phyloP scores from a whole-genome alignment of 2,329 filamentous ascomycete genomes.

The Colletotrichum sp. region DNA sequence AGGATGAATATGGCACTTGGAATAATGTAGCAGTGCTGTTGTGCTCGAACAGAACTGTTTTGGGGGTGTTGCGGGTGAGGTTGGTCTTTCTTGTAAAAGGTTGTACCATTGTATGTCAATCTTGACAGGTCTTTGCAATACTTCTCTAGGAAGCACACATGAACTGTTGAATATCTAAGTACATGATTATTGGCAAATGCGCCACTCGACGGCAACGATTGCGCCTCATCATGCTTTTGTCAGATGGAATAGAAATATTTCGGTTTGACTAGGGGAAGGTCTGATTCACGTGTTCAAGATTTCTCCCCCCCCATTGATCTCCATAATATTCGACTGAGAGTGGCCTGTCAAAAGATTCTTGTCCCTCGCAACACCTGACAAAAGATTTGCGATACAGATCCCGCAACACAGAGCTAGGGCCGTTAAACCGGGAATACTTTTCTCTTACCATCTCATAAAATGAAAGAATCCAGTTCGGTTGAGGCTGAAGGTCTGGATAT shows the following conservation, averaged over 20 bases:
- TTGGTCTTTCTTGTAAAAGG: not conserved
- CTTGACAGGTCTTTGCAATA: not conserved
- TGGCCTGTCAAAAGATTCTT: not conserved
- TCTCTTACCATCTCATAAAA: not conserved
- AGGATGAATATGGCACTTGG: not conserved
- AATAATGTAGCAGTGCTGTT: not conserved
- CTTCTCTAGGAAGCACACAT: not conserved
- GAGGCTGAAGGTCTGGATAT: not conserved
- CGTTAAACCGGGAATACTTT: not conserved
- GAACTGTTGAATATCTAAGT: not conserved
- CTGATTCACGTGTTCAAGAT: too few relatives aligned
- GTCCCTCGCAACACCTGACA: not conserved
- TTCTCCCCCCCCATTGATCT: too few relatives aligned
- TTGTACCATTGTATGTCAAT: not conserved
- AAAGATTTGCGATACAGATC: not conserved
- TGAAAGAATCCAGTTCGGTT: not conserved
- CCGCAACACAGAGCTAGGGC: not conserved
- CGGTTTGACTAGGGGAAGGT: too few relatives aligned
- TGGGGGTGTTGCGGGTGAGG: too few relatives aligned
- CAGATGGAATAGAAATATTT: too few relatives aligned
- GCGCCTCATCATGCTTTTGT: too few relatives aligned
- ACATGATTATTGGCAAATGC: not conserved
- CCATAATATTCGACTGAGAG: too few relatives aligned
- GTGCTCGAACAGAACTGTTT: too few relatives aligned
- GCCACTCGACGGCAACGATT: not conserved